phyloP scores from a whole-genome alignment of 768 basidiomycete species.

The Sporobolomyces roseus region DNA sequence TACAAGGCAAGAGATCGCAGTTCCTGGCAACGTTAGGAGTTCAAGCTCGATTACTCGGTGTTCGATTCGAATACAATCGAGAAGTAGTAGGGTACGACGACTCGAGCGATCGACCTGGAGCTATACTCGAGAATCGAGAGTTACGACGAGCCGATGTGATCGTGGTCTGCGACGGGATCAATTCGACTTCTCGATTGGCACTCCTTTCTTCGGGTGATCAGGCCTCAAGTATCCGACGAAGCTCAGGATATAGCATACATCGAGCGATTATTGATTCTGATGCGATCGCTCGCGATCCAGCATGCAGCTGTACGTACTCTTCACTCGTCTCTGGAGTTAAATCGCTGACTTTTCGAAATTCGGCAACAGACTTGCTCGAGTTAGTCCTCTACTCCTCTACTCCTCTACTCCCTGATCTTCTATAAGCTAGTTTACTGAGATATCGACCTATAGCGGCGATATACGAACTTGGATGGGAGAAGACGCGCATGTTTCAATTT shows the following conservation, averaged over 20 bases:
- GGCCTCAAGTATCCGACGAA: too few species aligned
- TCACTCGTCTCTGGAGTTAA: background rate
- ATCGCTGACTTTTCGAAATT: background rate
- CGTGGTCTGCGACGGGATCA: conserved; percentile 32
- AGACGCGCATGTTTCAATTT: conserved; percentile 21
- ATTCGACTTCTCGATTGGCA: conserved; percentile 8
- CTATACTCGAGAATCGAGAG: background rate
- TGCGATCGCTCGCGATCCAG: conserved; percentile 10
- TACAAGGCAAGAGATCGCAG: conserved; percentile 26
- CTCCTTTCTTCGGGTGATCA: too few species aligned
- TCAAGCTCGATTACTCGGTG: conserved; percentile 28
- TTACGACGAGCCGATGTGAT: conserved; percentile 11
- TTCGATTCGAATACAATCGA: background rate
- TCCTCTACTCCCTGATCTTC: background rate
- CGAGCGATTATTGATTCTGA: conserved; percentile 6
- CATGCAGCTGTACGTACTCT: conserved; percentile 8
- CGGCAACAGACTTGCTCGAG: background rate
- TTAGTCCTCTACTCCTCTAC: background rate
- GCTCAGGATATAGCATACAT: conserved; percentile 27
- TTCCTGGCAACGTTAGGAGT: conserved; percentile 31
- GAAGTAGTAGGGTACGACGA: conserved; percentile 24
- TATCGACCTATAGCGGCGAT: conserved; percentile 31
- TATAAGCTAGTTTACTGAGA: background rate
- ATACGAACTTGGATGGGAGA: conserved; percentile 33
- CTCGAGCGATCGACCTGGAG: conserved; percentile 7